Evolutionary conservation across 2,329 filamentous ascomycete genomes (phyloP).

Genomic region (Didymella sp.): DNA sequence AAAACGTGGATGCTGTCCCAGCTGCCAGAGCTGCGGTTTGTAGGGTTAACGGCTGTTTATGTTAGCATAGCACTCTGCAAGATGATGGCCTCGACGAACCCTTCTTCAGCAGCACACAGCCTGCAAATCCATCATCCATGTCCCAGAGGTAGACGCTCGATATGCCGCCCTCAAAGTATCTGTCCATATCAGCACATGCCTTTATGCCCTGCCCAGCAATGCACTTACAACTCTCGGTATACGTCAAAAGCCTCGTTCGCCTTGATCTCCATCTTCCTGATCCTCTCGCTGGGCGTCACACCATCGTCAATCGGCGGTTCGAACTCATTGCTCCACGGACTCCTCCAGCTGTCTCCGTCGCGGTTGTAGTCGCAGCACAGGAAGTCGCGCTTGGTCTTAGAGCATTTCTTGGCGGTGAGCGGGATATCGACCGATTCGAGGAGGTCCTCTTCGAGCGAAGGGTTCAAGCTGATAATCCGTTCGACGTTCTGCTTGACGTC

Average conservation of each 20-base stretch:
- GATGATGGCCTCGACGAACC: slow-evolving; percentile 58
- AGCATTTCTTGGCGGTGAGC: slow-evolving; percentile 83
- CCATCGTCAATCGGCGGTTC: slow-evolving; percentile 87
- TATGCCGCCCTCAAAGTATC: slow-evolving; percentile 93
- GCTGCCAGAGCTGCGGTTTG: slow-evolving; percentile 73
- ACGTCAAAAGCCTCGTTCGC: slow-evolving; percentile 97
- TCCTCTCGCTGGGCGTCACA: slow-evolving; percentile 85
- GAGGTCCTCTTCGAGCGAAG: slow-evolving; percentile 94
- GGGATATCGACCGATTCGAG: slow-evolving; percentile 98
- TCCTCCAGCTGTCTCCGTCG: slow-evolving; percentile 96
- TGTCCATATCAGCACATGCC: slow-evolving; percentile 38
- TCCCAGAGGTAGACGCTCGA: slow-evolving; percentile 99
- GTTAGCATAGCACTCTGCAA: slow-evolving; percentile 19
- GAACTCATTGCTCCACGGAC: slow-evolving; percentile 99
- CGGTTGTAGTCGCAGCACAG: slow-evolving; percentile 99
- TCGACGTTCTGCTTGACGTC: slow-evolving; percentile 88
- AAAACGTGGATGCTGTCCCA: slow-evolving; percentile 99
- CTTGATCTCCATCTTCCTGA: slow-evolving; percentile 90
- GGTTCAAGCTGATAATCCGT: slow-evolving; percentile 85
- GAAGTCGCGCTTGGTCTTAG: slow-evolving; percentile 90
- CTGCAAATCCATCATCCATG: slow-evolving; percentile 95
- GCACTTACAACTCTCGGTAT: slow-evolving; percentile 79
- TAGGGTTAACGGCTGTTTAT: slow-evolving; percentile 68
- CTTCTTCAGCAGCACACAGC: slow-evolving; percentile 95
- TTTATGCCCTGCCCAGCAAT: background rate